Conservation (phyloP, 805 yeast genomes). For the Isabelozyma rhagii region DNA sequence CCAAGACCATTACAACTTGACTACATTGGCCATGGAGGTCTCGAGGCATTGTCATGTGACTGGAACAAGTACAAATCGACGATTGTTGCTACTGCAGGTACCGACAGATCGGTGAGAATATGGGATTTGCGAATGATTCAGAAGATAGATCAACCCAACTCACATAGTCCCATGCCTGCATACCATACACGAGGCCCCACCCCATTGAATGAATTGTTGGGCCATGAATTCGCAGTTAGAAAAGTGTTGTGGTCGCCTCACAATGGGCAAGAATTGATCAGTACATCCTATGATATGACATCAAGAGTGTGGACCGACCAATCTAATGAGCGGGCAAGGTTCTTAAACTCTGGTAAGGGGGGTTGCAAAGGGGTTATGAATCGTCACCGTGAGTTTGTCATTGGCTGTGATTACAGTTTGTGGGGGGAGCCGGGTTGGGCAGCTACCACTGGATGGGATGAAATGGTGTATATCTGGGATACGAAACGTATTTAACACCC, state of each 20-base stretch:
- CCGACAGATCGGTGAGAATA: conserved; percentile 75
- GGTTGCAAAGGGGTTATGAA: conserved; percentile 60
- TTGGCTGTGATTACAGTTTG: conserved; percentile 91
- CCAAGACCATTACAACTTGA: conserved; percentile 60
- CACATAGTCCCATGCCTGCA: conserved; percentile 35
- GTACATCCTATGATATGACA: conserved; percentile 91
- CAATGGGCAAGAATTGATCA: conserved; percentile 60
- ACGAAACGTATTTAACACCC: conserved; percentile 39
- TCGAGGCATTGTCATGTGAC: conserved; percentile 78
- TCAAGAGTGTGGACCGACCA: conserved; percentile 81
- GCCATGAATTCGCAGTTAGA: conserved; percentile 88
- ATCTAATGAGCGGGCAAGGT: conserved; percentile 55
- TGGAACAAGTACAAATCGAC: conserved; percentile 86
- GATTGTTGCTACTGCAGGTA: conserved; percentile 86
- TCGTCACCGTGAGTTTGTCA: conserved; percentile 81
- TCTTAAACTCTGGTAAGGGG: conserved; percentile 35
- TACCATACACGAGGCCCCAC: conserved; percentile 53
- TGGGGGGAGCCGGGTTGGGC: conserved; percentile 98
- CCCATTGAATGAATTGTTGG: conserved; percentile 73
- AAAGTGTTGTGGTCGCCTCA: conserved; percentile 90
- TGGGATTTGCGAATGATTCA: conserved; percentile 85
- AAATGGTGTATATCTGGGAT: conserved; percentile 88
- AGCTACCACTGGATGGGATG: conserved; percentile 96
- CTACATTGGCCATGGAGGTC: conserved; percentile 71
- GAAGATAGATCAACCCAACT: conserved; percentile 31